Percentiles rank a stretch among this genome's conserved stretches.
Conservation (phyloP, 2,329 filamentous ascomycete genomes). For the Colletotrichum theobromicola region DNA sequence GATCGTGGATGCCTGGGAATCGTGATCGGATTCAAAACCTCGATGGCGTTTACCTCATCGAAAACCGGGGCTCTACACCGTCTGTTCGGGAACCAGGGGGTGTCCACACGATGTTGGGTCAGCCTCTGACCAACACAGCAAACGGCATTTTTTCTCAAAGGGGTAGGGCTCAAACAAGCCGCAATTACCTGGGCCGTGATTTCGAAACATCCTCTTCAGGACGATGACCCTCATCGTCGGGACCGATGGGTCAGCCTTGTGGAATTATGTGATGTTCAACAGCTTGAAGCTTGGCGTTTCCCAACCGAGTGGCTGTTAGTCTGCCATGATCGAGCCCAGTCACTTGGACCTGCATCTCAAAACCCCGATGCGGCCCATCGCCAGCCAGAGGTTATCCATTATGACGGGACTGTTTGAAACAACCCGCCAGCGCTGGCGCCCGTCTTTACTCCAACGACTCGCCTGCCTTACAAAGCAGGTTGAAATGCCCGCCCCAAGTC, state of each 20-base stretch:
- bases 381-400: background rate
- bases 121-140: background rate
- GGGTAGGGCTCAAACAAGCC: constrained; percentile 2
- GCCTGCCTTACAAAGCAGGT: background rate
- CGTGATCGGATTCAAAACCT: background rate
- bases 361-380: background rate
- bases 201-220: constrained; percentile 1
- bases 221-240: background rate
- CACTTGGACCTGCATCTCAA: background rate
- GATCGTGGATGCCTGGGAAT: background rate
- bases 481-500: background rate
- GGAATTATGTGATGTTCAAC: background rate
- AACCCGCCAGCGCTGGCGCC: background rate
- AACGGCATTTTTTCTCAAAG: background rate
- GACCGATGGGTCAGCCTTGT: background rate
- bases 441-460: background rate
- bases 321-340: background rate
- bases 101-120: background rate
- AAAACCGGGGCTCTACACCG: background rate
- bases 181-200: background rate
- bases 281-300: background rate
- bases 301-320: background rate
- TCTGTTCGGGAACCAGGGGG: background rate
- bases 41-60: constrained; percentile 5
- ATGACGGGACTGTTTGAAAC: background rate